Evolutionary conservation across 345 rosid species (phyloP), one percentile per base, ranked within the genome.

Genomic region (Mallotus nudiflorus): DNA sequence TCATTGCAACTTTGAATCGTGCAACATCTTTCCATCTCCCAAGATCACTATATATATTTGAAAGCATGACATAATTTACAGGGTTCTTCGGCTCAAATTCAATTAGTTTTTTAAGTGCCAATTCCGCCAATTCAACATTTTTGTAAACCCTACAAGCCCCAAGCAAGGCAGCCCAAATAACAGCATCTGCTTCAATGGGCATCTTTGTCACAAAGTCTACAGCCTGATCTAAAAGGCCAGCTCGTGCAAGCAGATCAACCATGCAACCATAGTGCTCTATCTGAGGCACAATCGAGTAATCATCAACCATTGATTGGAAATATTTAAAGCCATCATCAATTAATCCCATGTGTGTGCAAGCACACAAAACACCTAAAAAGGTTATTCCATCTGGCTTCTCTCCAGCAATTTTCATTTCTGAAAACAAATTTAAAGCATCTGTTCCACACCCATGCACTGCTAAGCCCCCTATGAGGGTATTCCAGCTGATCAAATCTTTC

Each of bases 231-330:
- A 93, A 70, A 56, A 81, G 87, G 70, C 97, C 96, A 62, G 96
- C 91, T 44, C 92, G 81, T 3, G 85, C 87, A 49, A 93, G 89
- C 73, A 89, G 75, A 83, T 91, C 95, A 76, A 88, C 93, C 72
- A 94, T 75, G 72, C 97, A 93, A 6, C 97, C 97, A 13, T 88
- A 89, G 56, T 94, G 98, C 78, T 91, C 97, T 25, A 94, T 89
- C 48, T 84, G 85, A 73, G 96, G 97, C 52, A 50, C 67, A 31
- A 89, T 70, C 12, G 85, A 81, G 77, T 82, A 84, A 74, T 94
- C 87, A 51, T 77, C 77, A 9, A 68, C 58, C 97, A 91, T 90
- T 12, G 95, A 83, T n/a, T 45, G 70, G 82, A 84, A 90, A 83
- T 83, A 83, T 35, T 85, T 82, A 45, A 87, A 80, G 35, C 93